Percentiles rank a stretch among this genome's conserved stretches.
These are phyloP conservation scores for Ophiostoma montium DNA, from an alignment of 2,329 filamentous ascomycete genomes.

Conservation along the genomic window DNA sequence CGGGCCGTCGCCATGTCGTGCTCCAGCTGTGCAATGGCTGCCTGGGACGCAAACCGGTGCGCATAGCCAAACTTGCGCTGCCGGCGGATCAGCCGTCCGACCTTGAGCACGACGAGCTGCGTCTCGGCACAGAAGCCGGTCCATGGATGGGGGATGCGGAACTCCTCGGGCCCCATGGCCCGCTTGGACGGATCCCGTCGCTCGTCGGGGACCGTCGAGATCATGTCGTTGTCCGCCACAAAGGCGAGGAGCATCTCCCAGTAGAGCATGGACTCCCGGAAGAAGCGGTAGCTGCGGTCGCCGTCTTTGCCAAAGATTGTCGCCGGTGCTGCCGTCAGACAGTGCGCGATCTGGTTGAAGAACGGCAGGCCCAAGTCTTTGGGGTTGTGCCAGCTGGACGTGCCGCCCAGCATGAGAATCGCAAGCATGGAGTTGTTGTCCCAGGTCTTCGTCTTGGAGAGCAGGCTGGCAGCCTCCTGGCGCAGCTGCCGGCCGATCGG, in stretches of 20 bases:
- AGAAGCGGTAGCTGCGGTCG: slow-evolving; percentile 26
- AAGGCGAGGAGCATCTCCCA: slow-evolving; percentile 47
- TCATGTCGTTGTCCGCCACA: slow-evolving; percentile 28
- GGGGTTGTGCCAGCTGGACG: slow-evolving; percentile 39
- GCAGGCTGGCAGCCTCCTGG: slow-evolving; percentile 34
- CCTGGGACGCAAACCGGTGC: slow-evolving; percentile 21
- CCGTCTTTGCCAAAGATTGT: slow-evolving; percentile 22
- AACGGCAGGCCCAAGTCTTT: slow-evolving; percentile 36
- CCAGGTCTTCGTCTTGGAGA: slow-evolving; percentile 30
- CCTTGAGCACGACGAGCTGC: slow-evolving; percentile 29
- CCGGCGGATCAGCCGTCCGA: slow-evolving; percentile 27
- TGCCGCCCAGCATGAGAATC: slow-evolving; percentile 38
- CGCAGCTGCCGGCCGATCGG: slow-evolving; percentile 35
- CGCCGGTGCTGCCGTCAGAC: slow-evolving; percentile 18
- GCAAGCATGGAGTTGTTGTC: slow-evolving; percentile 36
- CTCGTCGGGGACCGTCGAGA: slow-evolving; percentile 21
- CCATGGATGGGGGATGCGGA: slow-evolving; percentile 31
- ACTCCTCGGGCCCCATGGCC: slow-evolving; percentile 1
- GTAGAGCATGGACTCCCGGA: slow-evolving; percentile 40
- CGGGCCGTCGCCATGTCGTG: slow-evolving; percentile 22
- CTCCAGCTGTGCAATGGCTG: slow-evolving; percentile 17
- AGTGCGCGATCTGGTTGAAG: slow-evolving; percentile 30
- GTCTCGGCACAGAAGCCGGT: slow-evolving; percentile 31
- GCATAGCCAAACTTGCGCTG: slow-evolving; percentile 20
- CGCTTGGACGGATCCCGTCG: not conserved